Percentiles rank a stretch among this genome's conserved stretches.
phyloP scores from a whole-genome alignment of 2,329 filamentous ascomycete species.

The Endothia cerciana region DNA sequence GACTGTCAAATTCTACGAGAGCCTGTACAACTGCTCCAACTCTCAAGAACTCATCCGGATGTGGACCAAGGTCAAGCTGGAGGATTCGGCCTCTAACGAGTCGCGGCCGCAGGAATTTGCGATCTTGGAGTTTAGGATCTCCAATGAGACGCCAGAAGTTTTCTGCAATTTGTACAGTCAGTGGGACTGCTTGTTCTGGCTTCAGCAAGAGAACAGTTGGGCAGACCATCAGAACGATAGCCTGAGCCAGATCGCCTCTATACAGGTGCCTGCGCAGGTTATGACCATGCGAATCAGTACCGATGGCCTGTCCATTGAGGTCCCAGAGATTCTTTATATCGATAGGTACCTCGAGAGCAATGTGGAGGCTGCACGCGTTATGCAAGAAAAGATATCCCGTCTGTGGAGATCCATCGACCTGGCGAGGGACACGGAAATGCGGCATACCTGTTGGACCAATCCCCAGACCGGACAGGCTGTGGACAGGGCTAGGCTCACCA shows the following conservation, averaged over 20 bases:
- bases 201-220: constrained; percentile 24
- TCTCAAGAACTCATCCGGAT: constrained; percentile 13
- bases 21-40: constrained; percentile 38
- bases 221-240: constrained; percentile 14
- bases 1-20: constrained; percentile 51
- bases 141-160: constrained; percentile 83
- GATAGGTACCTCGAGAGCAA: constrained; percentile 35
- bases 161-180: constrained; percentile 53
- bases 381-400: constrained; percentile 30
- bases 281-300: constrained; percentile 32
- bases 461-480: constrained; percentile 12
- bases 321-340: constrained; percentile 33
- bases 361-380: constrained; percentile 25
- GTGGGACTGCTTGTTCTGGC: constrained; percentile 41
- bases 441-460: constrained; percentile 27
- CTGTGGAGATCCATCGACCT: constrained; percentile 27
- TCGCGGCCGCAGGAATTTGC: constrained; percentile 27
- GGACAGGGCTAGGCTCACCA: constrained; percentile 29
- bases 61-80: constrained; percentile 26
- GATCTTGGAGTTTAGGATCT: constrained; percentile 46
- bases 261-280: constrained; percentile 24
- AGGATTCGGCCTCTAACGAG: constrained; percentile 15
- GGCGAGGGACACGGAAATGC: constrained; percentile 16
- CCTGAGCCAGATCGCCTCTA: constrained; percentile 22
- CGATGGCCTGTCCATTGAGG: constrained; percentile 30